These are phyloP conservation scores for Arthrobotrys iridis DNA, from an alignment of 2,329 filamentous ascomycete species.

Conservation along the genomic window DNA sequence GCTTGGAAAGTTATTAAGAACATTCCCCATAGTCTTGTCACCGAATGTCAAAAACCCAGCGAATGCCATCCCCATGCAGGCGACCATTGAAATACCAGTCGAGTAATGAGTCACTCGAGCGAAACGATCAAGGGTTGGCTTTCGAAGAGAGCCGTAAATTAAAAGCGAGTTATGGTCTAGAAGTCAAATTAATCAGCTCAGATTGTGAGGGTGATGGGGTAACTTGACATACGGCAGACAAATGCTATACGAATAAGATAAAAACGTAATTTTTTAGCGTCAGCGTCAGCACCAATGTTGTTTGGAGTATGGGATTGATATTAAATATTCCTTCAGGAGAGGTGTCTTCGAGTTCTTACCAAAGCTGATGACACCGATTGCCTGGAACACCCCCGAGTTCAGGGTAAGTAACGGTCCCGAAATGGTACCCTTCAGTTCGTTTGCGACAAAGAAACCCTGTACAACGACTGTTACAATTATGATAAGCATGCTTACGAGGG, in stretches of 20 bases:
- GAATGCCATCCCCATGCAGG: conserved; percentile 87
- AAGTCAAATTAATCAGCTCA: conserved; percentile 39
- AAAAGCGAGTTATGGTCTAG: conserved; percentile 91
- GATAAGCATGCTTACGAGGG: conserved; percentile 88
- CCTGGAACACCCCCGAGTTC: conserved; percentile 89
- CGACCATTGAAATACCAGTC: conserved; percentile 87
- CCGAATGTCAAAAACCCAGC: conserved; percentile 93
- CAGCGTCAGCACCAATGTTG: background rate
- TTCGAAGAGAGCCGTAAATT: conserved; percentile 94
- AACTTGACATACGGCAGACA: conserved; percentile 72
- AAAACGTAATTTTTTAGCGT: conserved; percentile 60
- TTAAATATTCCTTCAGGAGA: too few species aligned
- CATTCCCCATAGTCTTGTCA: conserved; percentile 89
- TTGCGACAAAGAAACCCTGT: conserved; percentile 79
- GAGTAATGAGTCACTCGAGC: conserved; percentile 92
- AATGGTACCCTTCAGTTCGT: conserved; percentile 76
- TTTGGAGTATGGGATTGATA: too few species aligned
- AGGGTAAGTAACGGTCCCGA: conserved; percentile 76
- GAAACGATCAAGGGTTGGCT: conserved; percentile 95
- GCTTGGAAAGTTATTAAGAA: conserved; percentile 94
- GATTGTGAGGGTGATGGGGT: background rate
- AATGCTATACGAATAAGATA: conserved; percentile 65
- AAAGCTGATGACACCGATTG: conserved; percentile 97
- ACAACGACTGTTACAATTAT: conserved; percentile 89
- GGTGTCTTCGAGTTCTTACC: conserved; percentile 66